These are phyloP conservation scores for Pseudotulostoma volvatum DNA, from an alignment of 495 filamentous ascomycete species.

Conservation along the genomic window DNA sequence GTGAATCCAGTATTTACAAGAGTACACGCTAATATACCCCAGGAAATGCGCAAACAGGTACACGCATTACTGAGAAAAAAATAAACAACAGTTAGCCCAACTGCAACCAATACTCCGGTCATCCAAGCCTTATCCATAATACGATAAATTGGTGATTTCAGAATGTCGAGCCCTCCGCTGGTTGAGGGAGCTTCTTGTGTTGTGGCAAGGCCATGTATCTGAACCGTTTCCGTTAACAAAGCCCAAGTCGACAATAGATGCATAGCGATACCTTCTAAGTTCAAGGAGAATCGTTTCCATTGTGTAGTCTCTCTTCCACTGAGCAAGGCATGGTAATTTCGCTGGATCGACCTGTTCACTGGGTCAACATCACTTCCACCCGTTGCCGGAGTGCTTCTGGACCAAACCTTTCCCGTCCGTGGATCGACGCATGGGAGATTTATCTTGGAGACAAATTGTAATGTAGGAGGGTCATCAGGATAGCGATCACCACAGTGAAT, in stretches of 20 bases:
- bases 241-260: constrained; percentile 6
- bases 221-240: constrained; percentile 6
- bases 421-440: constrained; percentile 87
- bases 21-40: constrained; percentile 4
- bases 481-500: constrained; percentile 90
- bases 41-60: constrained; percentile 2
- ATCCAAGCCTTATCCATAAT: too few species aligned
- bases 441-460: constrained; percentile 82
- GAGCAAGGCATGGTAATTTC: constrained; percentile 64
- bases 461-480: constrained; percentile 70
- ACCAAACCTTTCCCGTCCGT: constrained; percentile 50
- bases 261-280: constrained; percentile 45
- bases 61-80: constrained; percentile 2
- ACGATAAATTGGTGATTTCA: constrained; percentile 8
- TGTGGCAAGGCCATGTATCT: constrained; percentile 91
- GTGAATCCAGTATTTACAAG: too few species aligned
- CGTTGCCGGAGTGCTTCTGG: background rate
- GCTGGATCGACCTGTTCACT: constrained; percentile 56
- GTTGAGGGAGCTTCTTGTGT: constrained; percentile 91
- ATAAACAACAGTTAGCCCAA: constrained; percentile 1
- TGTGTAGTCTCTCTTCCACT: constrained; percentile 78
- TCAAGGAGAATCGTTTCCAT: constrained; percentile 92
- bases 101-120: too few species aligned
- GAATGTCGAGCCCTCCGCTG: constrained; percentile 74
- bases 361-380: constrained; percentile 1